phyloP scores from a whole-genome alignment of 192 early-diverging fungal species.

The Coemansia reversa region DNA sequence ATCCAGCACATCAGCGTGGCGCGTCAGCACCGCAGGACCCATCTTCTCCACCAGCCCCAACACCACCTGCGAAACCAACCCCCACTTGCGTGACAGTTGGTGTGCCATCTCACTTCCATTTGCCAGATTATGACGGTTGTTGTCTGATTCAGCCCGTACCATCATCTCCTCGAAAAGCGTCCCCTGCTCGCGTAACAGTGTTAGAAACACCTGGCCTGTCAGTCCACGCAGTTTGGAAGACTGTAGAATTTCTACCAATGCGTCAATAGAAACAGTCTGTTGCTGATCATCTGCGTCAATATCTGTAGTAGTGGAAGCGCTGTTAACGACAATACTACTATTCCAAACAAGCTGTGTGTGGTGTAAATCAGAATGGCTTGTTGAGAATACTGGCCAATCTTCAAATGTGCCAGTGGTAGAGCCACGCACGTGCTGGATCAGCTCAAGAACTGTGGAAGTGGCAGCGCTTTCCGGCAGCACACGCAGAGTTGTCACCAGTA shows the following conservation, averaged over 20 bases:
- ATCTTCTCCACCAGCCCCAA: conserved; percentile 64
- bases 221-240: conserved; percentile 58
- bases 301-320: too few species aligned
- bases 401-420: conserved; percentile 9
- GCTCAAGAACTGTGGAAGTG: conserved; percentile 19
- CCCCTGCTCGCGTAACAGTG: conserved; percentile 68
- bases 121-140: background rate
- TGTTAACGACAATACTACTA: too few species aligned
- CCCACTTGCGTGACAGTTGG: conserved; percentile 32
- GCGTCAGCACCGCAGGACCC: conserved; percentile 72
- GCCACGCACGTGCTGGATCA: conserved; percentile 28
- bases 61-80: conserved; percentile 51
- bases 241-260: conserved; percentile 65
- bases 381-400: conserved; percentile 42
- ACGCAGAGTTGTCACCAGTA: conserved; percentile 15
- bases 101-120: background rate
- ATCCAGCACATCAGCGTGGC: conserved; percentile 72
- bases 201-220: conserved; percentile 72
- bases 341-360: conserved; percentile 10
- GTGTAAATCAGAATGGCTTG: background rate
- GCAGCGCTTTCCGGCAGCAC: conserved; percentile 26
- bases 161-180: conserved; percentile 48
- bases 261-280: conserved; percentile 59
- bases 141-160: conserved; percentile 6
- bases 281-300: conserved; percentile 7